Evolutionary conservation across 1,284 basidiomycete species (phyloP).

Genomic region (Volvariella surrecta): DNA sequence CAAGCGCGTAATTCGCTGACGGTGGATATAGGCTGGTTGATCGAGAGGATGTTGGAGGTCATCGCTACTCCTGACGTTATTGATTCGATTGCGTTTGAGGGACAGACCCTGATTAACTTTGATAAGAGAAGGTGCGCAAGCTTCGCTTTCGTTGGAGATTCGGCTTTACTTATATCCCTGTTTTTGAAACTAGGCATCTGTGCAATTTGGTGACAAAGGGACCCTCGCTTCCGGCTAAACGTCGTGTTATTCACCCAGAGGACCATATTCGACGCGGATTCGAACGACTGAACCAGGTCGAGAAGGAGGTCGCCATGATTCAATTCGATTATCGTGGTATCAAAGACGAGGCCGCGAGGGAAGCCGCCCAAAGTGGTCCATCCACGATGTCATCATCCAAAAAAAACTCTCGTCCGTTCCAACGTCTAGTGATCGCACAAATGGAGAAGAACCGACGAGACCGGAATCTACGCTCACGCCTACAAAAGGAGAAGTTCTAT

Average conservation of each 20-base stretch:
- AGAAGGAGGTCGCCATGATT: conserved; percentile 48
- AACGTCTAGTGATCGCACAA: conserved; percentile 49
- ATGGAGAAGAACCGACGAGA: conserved; percentile 76
- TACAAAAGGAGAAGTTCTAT: conserved; percentile 64
- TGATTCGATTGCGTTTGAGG: conserved; percentile 40
- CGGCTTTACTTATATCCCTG: neutral
- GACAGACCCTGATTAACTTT: conserved; percentile 60
- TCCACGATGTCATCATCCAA: conserved; percentile 35
- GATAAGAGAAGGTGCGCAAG: conserved; percentile 64
- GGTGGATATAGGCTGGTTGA: conserved; percentile 71
- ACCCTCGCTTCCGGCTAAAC: conserved; percentile 29
- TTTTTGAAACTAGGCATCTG: conserved; percentile 41
- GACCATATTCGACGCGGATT: conserved; percentile 58
- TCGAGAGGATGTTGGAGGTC: conserved; percentile 72
- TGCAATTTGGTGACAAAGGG: conserved; percentile 53
- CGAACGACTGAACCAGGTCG: conserved; percentile 65
- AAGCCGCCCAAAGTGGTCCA: conserved; percentile 37
- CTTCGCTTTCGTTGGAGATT: conserved; percentile 1
- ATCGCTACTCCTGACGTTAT: conserved; percentile 66
- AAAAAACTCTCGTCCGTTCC: conserved; percentile 59
- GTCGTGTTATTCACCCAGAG: conserved; percentile 36
- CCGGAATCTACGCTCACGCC: conserved; percentile 50
- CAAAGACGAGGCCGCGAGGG: conserved; percentile 63
- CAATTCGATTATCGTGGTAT: conserved; percentile 62
- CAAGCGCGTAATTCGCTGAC: conserved; percentile 45